phyloP scores from a whole-genome alignment of 2,329 filamentous ascomycete species.

The Pseudogymnoascus sp. region DNA sequence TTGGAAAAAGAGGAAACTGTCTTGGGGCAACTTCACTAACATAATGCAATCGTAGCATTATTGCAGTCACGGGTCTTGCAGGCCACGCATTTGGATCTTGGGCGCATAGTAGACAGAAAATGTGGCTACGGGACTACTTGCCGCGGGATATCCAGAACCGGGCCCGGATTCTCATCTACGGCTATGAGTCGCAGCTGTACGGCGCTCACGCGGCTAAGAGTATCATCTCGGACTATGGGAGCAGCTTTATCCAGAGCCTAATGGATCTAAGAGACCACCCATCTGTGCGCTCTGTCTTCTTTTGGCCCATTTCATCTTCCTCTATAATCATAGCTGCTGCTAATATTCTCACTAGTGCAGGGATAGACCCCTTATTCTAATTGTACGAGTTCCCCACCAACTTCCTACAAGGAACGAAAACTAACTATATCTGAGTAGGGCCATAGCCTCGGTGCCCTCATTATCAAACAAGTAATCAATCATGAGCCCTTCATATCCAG shows the following conservation, averaged over 20 bases:
- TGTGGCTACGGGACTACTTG: slow-evolving; percentile 11
- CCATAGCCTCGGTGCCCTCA: background rate
- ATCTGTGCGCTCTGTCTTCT: background rate
- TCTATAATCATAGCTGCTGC: background rate
- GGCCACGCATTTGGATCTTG: slow-evolving; percentile 12
- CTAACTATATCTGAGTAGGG: background rate
- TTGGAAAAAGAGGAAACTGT: background rate
- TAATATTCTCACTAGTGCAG: background rate
- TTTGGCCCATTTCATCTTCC: background rate
- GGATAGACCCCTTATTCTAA: background rate
- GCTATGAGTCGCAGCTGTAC: slow-evolving; percentile 10
- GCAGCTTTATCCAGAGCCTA: background rate
- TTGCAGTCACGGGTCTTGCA: slow-evolving; percentile 9
- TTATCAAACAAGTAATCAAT: background rate
- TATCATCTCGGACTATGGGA: background rate
- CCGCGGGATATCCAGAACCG: background rate
- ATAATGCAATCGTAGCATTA: slow-evolving; percentile 1
- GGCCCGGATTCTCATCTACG: slow-evolving; percentile 9
- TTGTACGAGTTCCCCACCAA: background rate
- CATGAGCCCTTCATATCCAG: background rate
- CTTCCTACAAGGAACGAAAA: background rate
- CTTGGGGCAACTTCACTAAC: background rate
- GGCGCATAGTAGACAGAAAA: background rate
- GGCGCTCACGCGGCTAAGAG: background rate
- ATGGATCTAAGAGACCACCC: background rate